A percentile compares a stretch with the other conserved stretches of the same genome.
Conservation (phyloP, 768 basidiomycete genomes). For the Rhizopogon vinicolor region DNA sequence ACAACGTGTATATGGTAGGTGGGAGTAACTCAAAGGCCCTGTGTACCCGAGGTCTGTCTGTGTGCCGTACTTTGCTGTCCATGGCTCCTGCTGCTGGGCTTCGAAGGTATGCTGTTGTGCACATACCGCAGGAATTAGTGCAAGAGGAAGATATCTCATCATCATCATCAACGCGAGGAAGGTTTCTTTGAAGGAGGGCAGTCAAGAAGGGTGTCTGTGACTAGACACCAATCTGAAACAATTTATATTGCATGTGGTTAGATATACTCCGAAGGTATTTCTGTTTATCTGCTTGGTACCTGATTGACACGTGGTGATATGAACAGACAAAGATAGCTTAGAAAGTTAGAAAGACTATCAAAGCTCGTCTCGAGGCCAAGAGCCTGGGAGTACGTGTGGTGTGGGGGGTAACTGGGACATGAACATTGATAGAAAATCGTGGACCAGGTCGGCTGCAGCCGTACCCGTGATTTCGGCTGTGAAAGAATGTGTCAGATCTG, state of each 20-base stretch:
- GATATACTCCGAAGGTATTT: not conserved
- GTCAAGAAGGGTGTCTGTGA: not conserved
- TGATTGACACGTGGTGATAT: not conserved
- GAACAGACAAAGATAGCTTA: not conserved
- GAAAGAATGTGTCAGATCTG: not conserved
- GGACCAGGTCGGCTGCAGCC: constrained; percentile 40
- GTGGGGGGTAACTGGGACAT: constrained; percentile 21
- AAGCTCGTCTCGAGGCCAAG: constrained; percentile 16
- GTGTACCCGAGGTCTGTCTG: constrained; percentile 65
- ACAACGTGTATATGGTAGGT: constrained; percentile 67
- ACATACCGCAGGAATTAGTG: not conserved
- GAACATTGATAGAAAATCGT: constrained; percentile 41
- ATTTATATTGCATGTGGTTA: not conserved
- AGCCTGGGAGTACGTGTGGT: constrained; percentile 7
- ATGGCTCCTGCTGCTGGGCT: constrained; percentile 29
- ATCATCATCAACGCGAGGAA: not conserved
- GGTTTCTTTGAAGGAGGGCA: not conserved
- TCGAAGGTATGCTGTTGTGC: constrained; percentile 2
- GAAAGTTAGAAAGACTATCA: constrained; percentile 4
- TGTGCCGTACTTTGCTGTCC: constrained; percentile 60
- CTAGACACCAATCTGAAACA: too few relatives aligned
- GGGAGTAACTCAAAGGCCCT: constrained; percentile 74
- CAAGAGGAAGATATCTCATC: constrained; percentile 1
- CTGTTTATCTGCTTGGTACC: not conserved
- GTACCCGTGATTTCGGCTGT: constrained; percentile 38